These are phyloP conservation scores for Mycena leptocephala DNA, from an alignment of 768 basidiomycete genomes.

Conservation along the genomic window DNA sequence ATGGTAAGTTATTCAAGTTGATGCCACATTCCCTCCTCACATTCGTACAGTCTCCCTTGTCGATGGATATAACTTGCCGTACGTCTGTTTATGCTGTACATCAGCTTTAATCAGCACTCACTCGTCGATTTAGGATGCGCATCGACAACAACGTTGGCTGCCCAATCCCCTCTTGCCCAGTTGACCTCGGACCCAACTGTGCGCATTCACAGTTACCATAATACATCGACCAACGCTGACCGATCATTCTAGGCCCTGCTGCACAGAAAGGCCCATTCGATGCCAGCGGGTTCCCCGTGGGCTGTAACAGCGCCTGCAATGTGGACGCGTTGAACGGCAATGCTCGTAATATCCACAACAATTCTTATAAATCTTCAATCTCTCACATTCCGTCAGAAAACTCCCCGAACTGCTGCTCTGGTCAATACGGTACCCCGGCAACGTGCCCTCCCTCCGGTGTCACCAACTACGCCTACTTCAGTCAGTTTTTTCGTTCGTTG, in stretches of 20 bases:
- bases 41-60: conserved; percentile 55
- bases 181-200: conserved; percentile 63
- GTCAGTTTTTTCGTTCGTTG: conserved; percentile 3
- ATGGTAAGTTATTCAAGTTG: conserved; percentile 8
- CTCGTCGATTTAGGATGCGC: conserved; percentile 33
- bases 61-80: conserved; percentile 64
- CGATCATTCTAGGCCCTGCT: conserved; percentile 39
- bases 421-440: conserved; percentile 22
- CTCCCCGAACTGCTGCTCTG: conserved; percentile 37
- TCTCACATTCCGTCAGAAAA: not conserved
- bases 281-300: conserved; percentile 55
- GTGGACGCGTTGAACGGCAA: conserved; percentile 22
- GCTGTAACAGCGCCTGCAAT: conserved; percentile 42
- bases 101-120: not conserved
- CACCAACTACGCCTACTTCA: conserved; percentile 38
- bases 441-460: conserved; percentile 41
- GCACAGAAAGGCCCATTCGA: conserved; percentile 57
- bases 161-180: conserved; percentile 55
- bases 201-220: too few species aligned
- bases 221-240: too few species aligned
- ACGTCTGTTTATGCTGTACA: not conserved
- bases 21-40: not conserved
- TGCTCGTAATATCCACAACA: not conserved
- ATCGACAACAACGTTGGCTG: conserved; percentile 61
- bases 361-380: not conserved